These are phyloP conservation scores for Epichloe typhina DNA, from an alignment of 2,329 filamentous ascomycete species.

Conservation along the genomic window DNA sequence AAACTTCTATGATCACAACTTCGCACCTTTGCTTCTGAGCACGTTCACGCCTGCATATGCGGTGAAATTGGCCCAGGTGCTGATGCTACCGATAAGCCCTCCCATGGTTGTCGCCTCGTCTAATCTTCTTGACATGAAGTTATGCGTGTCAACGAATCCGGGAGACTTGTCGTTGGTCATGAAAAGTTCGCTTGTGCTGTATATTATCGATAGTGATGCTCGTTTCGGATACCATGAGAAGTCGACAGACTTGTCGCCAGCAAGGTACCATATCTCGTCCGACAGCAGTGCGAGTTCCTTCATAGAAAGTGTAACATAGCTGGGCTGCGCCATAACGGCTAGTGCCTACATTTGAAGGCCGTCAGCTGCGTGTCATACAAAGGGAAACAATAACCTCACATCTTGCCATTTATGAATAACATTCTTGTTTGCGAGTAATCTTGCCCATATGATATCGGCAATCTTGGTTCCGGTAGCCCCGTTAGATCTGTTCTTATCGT, in stretches of 20 bases:
- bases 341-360: conserved; percentile 46
- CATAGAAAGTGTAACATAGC: conserved; percentile 61
- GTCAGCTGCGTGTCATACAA: not conserved
- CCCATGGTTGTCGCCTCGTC: conserved; percentile 54
- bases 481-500: conserved; percentile 6
- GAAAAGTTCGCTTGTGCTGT: conserved; percentile 71
- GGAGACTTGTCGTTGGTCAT: conserved; percentile 80
- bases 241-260: conserved; percentile 73
- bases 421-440: conserved; percentile 60
- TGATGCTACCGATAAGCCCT: conserved; percentile 46
- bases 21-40: conserved; percentile 74
- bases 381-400: conserved; percentile 29
- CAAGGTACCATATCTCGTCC: conserved; percentile 87
- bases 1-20: conserved; percentile 40
- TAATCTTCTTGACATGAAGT: conserved; percentile 66
- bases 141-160: conserved; percentile 62
- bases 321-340: conserved; percentile 77
- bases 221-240: conserved; percentile 71
- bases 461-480: conserved; percentile 49
- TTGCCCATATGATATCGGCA: conserved; percentile 58
- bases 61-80: conserved; percentile 74
- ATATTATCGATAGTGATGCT: conserved; percentile 40
- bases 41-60: conserved; percentile 66
- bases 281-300: conserved; percentile 66
- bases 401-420: conserved; percentile 76